These are phyloP conservation scores for Russula virescens DNA, from an alignment of 768 basidiomycete species.

Conservation along the genomic window DNA sequence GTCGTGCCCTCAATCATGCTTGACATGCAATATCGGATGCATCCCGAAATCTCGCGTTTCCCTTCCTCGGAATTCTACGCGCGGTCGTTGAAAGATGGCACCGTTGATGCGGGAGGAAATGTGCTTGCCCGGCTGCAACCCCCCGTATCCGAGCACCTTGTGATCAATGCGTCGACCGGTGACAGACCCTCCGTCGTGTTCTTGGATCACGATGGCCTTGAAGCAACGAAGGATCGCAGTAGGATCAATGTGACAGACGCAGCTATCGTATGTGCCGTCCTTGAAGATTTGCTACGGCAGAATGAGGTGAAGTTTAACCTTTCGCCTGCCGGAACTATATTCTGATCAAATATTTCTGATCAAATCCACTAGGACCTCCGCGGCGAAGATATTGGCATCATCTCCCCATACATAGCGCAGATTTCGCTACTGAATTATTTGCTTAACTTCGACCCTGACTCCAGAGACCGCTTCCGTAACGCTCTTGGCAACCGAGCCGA, in stretches of 20 bases:
- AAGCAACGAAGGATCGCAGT: slow-evolving; percentile 64
- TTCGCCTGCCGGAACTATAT: neutral
- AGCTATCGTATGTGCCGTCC: slow-evolving; percentile 66
- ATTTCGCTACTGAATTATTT: slow-evolving; percentile 68
- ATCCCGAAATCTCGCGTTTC: slow-evolving; percentile 83
- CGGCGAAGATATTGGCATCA: slow-evolving; percentile 83
- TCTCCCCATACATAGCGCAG: slow-evolving; percentile 88
- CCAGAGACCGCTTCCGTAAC: slow-evolving; percentile 46
- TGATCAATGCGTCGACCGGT: slow-evolving; percentile 34
- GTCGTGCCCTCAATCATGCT: slow-evolving; percentile 89
- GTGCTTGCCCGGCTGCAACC: slow-evolving; percentile 50
- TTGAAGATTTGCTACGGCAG: slow-evolving; percentile 69
- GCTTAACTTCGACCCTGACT: slow-evolving; percentile 50
- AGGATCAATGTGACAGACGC: slow-evolving; percentile 75
- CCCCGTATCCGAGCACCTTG: slow-evolving; percentile 53
- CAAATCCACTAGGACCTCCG: slow-evolving; percentile 42
- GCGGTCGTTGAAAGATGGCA: slow-evolving; percentile 65
- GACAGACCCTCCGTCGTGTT: slow-evolving; percentile 65
- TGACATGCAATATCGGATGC: slow-evolving; percentile 95
- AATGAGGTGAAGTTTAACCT: slow-evolving; percentile 7
- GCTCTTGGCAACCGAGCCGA: slow-evolving; percentile 64
- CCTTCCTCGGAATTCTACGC: slow-evolving; percentile 83
- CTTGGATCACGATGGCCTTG: slow-evolving; percentile 69
- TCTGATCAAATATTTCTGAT: too few relatives aligned
- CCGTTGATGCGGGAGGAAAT: slow-evolving; percentile 46